phyloP scores from a whole-genome alignment of 2,329 filamentous ascomycete genomes.

The Apiospora malaysiana region DNA sequence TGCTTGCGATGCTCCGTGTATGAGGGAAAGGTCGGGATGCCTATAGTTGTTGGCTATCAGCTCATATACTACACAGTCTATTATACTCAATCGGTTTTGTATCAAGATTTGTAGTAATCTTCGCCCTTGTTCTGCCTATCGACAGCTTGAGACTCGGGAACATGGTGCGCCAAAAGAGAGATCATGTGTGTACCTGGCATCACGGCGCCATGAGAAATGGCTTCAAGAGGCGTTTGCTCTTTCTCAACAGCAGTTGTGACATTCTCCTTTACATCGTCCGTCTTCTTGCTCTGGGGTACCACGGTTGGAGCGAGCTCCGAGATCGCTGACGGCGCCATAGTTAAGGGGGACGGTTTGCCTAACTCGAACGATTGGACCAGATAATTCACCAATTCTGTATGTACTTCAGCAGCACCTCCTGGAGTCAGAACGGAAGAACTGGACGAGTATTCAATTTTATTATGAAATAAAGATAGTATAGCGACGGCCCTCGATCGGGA shows the following conservation, averaged over 20 bases:
- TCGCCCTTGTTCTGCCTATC: not conserved
- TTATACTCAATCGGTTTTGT: not conserved
- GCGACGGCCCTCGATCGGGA: not conserved
- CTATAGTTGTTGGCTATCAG: conserved; percentile 33
- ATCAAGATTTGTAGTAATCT: not conserved
- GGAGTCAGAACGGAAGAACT: not conserved
- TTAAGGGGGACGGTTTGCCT: not conserved
- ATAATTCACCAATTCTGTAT: not conserved
- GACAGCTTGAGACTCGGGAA: not conserved
- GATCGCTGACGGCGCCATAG: conserved; percentile 19
- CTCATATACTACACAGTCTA: not conserved
- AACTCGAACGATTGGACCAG: not conserved
- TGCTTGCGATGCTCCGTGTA: conserved; percentile 60
- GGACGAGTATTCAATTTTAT: not conserved
- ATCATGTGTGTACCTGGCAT: conserved; percentile 33
- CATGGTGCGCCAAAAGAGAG: not conserved
- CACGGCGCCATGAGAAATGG: conserved; percentile 43
- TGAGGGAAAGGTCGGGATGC: conserved; percentile 49
- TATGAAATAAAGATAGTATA: not conserved
- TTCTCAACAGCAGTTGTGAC: not conserved
- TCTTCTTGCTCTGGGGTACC: not conserved
- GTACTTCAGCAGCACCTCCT: not conserved
- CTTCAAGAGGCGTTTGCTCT: conserved; percentile 42
- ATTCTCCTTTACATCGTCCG: not conserved
- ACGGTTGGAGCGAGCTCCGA: not conserved